phyloP scores from a whole-genome alignment of 306 rosid species.

The Arachis stenosperma region DNA sequence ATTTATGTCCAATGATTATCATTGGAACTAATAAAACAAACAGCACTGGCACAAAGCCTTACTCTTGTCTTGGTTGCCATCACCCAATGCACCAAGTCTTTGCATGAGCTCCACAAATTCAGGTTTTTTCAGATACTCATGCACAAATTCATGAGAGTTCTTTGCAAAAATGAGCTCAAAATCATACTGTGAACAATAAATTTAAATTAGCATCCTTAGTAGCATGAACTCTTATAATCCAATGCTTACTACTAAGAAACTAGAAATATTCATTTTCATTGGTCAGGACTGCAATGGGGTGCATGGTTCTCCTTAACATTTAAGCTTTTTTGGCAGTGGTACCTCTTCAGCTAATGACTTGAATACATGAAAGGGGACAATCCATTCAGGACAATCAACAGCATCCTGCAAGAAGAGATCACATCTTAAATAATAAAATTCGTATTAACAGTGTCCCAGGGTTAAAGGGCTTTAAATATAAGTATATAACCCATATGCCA shows the following conservation, averaged over 20 bases:
- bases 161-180: conserved; percentile 84
- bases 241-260: not conserved
- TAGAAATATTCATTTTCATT: not conserved
- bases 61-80: conserved; percentile 90
- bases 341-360: conserved; percentile 95
- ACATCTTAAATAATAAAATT: conserved; percentile 4
- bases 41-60: conserved; percentile 31
- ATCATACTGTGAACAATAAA: conserved; percentile 59
- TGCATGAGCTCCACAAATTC: conserved; percentile 91
- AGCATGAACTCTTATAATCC: conserved; percentile 9
- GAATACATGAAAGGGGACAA: conserved; percentile 85
- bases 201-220: conserved; percentile 12
- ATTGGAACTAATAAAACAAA: no score
- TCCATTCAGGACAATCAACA: conserved; percentile 98
- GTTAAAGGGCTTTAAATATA: not conserved
- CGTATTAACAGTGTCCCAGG: not conserved
- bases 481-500: not conserved
- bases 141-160: conserved; percentile 86
- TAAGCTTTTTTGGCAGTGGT: conserved; percentile 2
- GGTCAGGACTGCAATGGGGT: not conserved
- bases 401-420: conserved; percentile 71
- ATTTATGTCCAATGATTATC: no score
- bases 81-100: conserved; percentile 95
- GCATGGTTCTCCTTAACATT: not conserved
- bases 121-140: conserved; percentile 73